Conservation (phyloP, 1,139 yeast genomes). For the Yarrowia galli region DNA sequence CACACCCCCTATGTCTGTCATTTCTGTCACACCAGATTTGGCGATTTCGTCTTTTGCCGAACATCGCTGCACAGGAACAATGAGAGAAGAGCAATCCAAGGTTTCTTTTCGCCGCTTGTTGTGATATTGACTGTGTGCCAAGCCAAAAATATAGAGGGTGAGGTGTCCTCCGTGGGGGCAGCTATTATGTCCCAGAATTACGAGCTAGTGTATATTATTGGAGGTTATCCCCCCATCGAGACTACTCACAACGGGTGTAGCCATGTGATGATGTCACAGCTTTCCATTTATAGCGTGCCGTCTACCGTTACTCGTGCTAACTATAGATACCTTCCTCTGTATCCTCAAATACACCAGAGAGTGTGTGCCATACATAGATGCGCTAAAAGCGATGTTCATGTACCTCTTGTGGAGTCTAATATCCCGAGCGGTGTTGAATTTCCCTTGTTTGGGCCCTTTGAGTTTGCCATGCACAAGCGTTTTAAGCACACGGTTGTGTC, state of each 20-base stretch:
- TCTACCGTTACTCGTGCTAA: neutral
- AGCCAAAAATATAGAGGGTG: conserved; percentile 3
- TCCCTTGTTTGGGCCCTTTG: neutral
- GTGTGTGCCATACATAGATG: neutral
- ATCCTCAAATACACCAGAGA: conserved; percentile 6
- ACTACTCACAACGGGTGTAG: too few species aligned
- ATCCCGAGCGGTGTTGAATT: conserved; percentile 8
- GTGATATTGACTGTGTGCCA: conserved; percentile 7
- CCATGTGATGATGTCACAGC: too few species aligned
- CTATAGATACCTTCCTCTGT: neutral
- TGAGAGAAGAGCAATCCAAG: conserved; percentile 17
- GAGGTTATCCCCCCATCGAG: too few species aligned
- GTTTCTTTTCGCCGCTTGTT: conserved; percentile 14
- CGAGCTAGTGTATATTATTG: too few species aligned
- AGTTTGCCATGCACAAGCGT: conserved; percentile 15
- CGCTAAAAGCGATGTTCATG: conserved; percentile 32
- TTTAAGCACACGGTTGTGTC: neutral
- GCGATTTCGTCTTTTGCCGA: neutral
- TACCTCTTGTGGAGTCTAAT: conserved; percentile 12
- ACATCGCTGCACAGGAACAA: conserved; percentile 7
- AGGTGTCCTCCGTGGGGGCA: conserved; percentile 6
- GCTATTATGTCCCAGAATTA: neutral
- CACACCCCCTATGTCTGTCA: conserved; percentile 2
- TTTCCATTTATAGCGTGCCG: too few species aligned
- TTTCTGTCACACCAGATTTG: neutral